phyloP scores from a whole-genome alignment of 192 early-diverging fungal species.

The Rhizoclosmatium sp. region DNA sequence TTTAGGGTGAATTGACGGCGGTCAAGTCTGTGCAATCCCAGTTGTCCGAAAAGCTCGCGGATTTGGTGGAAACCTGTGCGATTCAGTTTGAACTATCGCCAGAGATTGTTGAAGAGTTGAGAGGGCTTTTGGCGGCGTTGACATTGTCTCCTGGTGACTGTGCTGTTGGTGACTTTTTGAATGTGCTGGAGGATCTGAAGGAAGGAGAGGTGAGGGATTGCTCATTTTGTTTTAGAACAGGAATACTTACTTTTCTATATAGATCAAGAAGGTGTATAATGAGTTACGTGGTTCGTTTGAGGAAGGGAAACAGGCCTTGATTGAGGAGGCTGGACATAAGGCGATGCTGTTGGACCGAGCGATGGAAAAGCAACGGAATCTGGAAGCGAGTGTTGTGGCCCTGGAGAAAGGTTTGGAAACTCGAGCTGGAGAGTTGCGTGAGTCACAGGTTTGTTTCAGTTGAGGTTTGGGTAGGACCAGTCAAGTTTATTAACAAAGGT shows the following conservation, averaged over 20 bases:
- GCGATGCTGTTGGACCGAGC: background rate
- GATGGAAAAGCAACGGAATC: too few species aligned
- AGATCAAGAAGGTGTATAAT: conserved; percentile 26
- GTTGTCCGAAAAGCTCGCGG: background rate
- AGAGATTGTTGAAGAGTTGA: background rate
- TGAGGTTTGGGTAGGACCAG: too few species aligned
- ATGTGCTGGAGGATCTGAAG: background rate
- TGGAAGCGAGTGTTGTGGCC: too few species aligned
- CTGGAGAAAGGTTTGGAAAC: too few species aligned
- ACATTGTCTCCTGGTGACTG: background rate
- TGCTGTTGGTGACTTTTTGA: background rate
- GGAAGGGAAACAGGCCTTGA: background rate
- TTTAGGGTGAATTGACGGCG: background rate
- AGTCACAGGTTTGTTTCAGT: too few species aligned
- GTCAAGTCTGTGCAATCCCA: too few species aligned
- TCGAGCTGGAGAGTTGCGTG: too few species aligned
- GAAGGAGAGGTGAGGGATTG: background rate
- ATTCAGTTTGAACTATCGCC: background rate
- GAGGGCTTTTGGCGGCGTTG: background rate
- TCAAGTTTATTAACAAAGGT: too few species aligned
- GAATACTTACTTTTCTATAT: background rate
- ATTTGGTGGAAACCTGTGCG: background rate
- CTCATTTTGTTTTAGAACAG: background rate
- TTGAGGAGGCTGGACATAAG: background rate
- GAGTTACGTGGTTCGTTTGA: conserved; percentile 9